Percentiles rank a stretch among this genome's conserved stretches.
phyloP scores from a whole-genome alignment of 176 grass and related monocot species.

The Musa beccarii region DNA sequence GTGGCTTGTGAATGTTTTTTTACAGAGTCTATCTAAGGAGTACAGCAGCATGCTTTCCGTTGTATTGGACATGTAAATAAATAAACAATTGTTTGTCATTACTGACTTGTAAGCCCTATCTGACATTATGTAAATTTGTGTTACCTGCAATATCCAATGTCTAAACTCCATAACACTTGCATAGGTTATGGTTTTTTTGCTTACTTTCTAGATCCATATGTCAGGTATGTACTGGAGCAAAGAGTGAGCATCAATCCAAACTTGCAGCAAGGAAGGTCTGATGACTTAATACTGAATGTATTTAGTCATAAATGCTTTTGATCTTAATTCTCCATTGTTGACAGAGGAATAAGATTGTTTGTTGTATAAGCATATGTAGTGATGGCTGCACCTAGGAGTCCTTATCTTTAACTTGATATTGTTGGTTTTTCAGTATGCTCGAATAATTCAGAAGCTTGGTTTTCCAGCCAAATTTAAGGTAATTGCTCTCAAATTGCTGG shows the following conservation, averaged over 20 bases:
- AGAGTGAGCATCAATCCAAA: conserved; percentile 57
- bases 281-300: neutral
- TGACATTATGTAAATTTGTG: no score
- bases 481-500: neutral
- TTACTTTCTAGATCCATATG: neutral
- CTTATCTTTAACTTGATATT: neutral
- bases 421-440: conserved; percentile 69
- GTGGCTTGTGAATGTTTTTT: no score
- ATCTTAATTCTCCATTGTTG: neutral
- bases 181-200: neutral
- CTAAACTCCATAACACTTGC: neutral
- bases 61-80: no score
- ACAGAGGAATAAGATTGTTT: no score
- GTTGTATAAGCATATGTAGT: neutral
- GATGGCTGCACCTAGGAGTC: neutral
- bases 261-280: conserved; percentile 27
- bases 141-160: no score
- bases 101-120: no score
- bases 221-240: conserved; percentile 36
- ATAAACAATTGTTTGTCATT: no score
- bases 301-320: neutral
- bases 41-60: no score
- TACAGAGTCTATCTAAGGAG: no score
- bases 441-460: conserved; percentile 97
- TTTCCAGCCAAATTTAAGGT: conserved; percentile 99